Evolutionary conservation across 129 eudicot genomes (phyloP), one percentile per base, ranked within the genome.

Genomic region (Pittosporum tobira): DNA sequence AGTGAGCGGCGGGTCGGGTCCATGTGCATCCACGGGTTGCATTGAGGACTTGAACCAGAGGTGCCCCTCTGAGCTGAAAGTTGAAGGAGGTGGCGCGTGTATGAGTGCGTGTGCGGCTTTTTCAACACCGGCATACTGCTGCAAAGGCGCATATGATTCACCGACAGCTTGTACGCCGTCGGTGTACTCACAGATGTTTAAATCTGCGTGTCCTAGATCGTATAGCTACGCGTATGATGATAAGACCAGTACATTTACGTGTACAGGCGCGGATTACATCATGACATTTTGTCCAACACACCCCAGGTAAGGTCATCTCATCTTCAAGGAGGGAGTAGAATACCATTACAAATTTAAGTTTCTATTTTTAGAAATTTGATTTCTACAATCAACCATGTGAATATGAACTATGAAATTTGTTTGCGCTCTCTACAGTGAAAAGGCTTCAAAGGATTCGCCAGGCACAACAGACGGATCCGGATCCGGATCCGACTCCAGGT

Each of bases 151-250:
- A 3, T 30, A 23, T 2, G 16, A 29, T 10, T 26, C 34, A 15
- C 61, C 71, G 38, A 8, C 43, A 19, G 16, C 58, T 1, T 78
- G 83, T 34, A 16, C 20, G 11, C 59, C 73, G 15, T 52, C 83
- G 0, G 24, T 27, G 2, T 73, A 73, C 26, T 43, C 36, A n/a
- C 75, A 48, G 65, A 43, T 77, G 53, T 73, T 77, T 19, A 48
- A 57, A 21, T 57, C 64, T 6, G 78, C 78, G 2, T 77, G 78
- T 68, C 82, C 82, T 0, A 71, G 64, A 71, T 68, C 71, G 1
- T 62, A 62, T 48, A 60, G 61, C 30, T 30, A 18, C 5, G 29
- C 44, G 0, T 47, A 14, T 25, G 65, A 57, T 45, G 61, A 44
- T 7, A 3, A 4, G 16, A 58, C 63, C 6, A 57, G 64, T 56